Evolutionary conservation across 768 basidiomycete species (phyloP), one percentile per base, ranked within the genome.

Genomic region (Trametes gibbosa): DNA sequence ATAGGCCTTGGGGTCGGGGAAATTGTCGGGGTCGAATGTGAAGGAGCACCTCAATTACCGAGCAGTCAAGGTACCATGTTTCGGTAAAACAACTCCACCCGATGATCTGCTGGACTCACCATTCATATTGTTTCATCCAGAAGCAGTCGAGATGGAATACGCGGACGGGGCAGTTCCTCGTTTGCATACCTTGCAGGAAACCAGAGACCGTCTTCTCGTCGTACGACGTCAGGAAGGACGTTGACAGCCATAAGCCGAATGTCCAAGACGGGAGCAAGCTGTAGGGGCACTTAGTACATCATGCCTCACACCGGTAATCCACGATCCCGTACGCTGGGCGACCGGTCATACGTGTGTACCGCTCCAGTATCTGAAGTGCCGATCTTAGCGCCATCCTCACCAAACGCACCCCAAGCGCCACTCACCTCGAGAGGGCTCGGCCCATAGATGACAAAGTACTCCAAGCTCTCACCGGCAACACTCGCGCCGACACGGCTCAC

Each of bases 71-170:
- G 6, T 21, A 21, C n/a, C 23, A 19, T 9, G 21, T 16, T 12
- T 21, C 3, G 27, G 27, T 5, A n/a, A n/a, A 17, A 16, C 13
- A 32, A 17, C 3, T 17, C 5, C 5, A 3, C 7, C 3, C 17
- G 10, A 5, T 6, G 40, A n/a, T 48, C 8, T 9, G 23, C 21
- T 17, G 13, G 64, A 63, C 72, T 48, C 53, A 81, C 84, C 84
- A 86, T 71, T 86, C 83, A 65, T 86, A 85, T 69, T 83, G 81
- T 65, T 84, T 84, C 84, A 85, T 86, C 84, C 84, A 86, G 69
- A 88, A 90, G 66, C 87, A 90, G 66, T 90, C 88, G 40, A 90
- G 68, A 64, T 91, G 88, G 74, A 90, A 86, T 2, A 89, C 87
- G 21, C 86, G 79, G 25, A 89, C 85, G 17, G 76, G 77, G 62